These are phyloP conservation scores for Saturnispora sekii DNA, from an alignment of 805 yeast genomes.

Conservation along the genomic window DNA sequence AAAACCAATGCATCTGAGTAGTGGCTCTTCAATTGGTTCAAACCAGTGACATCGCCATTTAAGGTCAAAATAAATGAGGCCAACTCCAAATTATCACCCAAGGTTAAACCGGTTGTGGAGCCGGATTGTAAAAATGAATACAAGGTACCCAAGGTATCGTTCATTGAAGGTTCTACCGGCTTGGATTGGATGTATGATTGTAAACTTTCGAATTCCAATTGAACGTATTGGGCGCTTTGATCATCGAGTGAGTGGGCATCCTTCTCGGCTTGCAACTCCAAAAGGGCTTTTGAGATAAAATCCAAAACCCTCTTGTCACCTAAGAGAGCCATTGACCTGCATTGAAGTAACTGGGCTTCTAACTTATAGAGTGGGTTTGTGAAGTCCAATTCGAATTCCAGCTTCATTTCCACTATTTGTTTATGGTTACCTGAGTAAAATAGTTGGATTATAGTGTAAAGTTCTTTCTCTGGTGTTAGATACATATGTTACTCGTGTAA, in stretches of 20 bases:
- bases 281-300: no score
- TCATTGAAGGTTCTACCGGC: slow-evolving; percentile 1
- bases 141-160: slow-evolving; percentile 1
- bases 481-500: slow-evolving; percentile 10
- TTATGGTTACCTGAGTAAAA: slow-evolving; percentile 20
- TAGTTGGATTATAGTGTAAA: slow-evolving; percentile 25
- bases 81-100: slow-evolving; percentile 4
- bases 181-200: slow-evolving; percentile 10
- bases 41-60: slow-evolving; percentile 22
- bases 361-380: slow-evolving; percentile 18
- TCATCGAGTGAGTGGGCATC: not conserved
- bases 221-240: slow-evolving; percentile 9
- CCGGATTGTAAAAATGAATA: not conserved
- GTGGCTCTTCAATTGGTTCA: slow-evolving; percentile 35
- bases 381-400: slow-evolving; percentile 21
- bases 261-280: no score
- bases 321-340: slow-evolving; percentile 14
- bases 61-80: not conserved
- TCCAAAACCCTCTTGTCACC: no score
- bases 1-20: slow-evolving; percentile 66
- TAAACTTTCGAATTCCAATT: slow-evolving; percentile 13
- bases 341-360: slow-evolving; percentile 20
- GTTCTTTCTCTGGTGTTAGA: slow-evolving; percentile 17
- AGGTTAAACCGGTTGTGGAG: no score
- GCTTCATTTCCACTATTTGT: slow-evolving; percentile 13